phyloP scores from a whole-genome alignment of 768 basidiomycete species.

The Leucosporidium scottii region DNA sequence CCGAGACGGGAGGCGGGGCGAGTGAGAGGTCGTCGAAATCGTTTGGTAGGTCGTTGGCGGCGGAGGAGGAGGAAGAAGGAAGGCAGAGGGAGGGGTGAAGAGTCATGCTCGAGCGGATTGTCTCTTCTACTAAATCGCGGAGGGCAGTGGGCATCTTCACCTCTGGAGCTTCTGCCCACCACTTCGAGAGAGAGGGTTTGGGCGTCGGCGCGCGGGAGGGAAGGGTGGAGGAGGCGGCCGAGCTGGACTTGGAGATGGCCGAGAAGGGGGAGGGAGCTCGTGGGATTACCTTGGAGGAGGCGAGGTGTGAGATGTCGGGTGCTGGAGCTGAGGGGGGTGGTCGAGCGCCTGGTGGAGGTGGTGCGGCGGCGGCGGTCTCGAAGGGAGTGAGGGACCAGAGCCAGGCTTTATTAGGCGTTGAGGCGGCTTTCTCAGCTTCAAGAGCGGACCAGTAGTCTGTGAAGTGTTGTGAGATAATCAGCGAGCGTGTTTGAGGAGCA shows the following conservation, averaged over 20 bases:
- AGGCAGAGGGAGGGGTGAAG: conserved; percentile 42
- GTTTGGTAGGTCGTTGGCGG: conserved; percentile 44
- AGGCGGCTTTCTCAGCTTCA: conserved; percentile 24
- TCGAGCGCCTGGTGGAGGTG: conserved; percentile 11
- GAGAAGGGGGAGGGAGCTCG: neutral
- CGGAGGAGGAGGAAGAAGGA: conserved; percentile 21
- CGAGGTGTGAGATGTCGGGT: neutral
- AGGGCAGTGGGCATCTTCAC: conserved; percentile 73
- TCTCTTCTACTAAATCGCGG: conserved; percentile 71
- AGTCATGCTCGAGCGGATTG: conserved; percentile 55
- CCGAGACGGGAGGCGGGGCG: conserved; percentile 33
- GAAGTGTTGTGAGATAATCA: neutral
- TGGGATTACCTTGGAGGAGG: neutral
- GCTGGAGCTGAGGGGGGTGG: neutral
- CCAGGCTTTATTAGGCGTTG: conserved; percentile 33
- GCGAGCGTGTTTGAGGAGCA: neutral
- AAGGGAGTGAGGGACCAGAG: conserved; percentile 30
- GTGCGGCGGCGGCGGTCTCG: conserved; percentile 30
- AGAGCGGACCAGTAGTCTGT: conserved; percentile 31
- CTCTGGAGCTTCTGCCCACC: conserved; percentile 50
- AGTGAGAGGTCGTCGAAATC: conserved; percentile 5
- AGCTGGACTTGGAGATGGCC: neutral
- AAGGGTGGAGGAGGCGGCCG: neutral
- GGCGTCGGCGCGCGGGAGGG: conserved; percentile 4
- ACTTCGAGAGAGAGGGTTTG: conserved; percentile 24